Conservation (phyloP, 345 rosid genomes). For the Eutrema heterophyllum region DNA sequence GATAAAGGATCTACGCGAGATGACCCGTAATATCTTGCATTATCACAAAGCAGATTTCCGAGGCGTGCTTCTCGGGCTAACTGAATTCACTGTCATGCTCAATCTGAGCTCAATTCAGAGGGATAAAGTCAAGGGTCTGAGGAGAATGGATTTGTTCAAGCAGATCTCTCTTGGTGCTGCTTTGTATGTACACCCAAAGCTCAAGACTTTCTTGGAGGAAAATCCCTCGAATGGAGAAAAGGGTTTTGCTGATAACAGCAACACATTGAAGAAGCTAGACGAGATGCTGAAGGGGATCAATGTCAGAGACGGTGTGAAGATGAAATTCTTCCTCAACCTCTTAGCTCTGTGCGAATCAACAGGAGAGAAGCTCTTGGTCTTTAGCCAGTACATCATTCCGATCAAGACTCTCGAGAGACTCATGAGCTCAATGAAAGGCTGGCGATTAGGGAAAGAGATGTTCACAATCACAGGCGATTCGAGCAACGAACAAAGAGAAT, state of each 20-base stretch:
- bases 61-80: slow-evolving; percentile 82
- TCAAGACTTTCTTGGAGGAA: slow-evolving; percentile 30
- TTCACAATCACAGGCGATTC: slow-evolving; percentile 77
- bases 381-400: slow-evolving; percentile 77
- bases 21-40: slow-evolving; percentile 76
- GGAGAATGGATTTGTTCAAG: slow-evolving; percentile 48
- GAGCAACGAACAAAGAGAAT: slow-evolving; percentile 61
- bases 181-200: slow-evolving; percentile 62
- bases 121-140: slow-evolving; percentile 43
- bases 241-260: slow-evolving; percentile 27
- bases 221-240: slow-evolving; percentile 9
- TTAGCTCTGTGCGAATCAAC: slow-evolving; percentile 55
- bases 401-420: slow-evolving; percentile 66
- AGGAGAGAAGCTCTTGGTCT: slow-evolving; percentile 74
- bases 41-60: slow-evolving; percentile 87
- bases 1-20: slow-evolving; percentile 76
- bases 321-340: slow-evolving; percentile 71
- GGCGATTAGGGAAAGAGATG: slow-evolving; percentile 60
- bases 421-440: slow-evolving; percentile 43
- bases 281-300: slow-evolving; percentile 41
- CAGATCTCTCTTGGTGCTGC: slow-evolving; percentile 59
- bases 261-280: slow-evolving; percentile 53
- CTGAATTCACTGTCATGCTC: slow-evolving; percentile 74
- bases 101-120: slow-evolving; percentile 57
- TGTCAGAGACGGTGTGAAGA: slow-evolving; percentile 69